These are phyloP conservation scores for Acanthamoeba lenticulata DNA, from an alignment of 208 protist species.

Conservation along the genomic window DNA sequence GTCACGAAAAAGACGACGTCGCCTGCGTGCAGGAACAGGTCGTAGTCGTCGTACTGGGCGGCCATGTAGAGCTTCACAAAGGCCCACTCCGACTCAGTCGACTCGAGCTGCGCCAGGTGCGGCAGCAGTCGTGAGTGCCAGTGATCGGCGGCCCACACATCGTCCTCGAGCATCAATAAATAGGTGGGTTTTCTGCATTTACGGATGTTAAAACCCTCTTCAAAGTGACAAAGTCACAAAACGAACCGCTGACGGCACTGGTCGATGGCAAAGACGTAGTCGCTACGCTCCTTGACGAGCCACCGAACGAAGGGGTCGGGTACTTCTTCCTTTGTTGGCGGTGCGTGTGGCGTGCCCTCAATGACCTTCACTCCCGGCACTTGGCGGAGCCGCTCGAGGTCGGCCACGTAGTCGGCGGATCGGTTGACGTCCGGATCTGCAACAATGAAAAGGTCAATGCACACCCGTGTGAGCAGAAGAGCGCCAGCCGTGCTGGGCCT, in stretches of 20 bases:
- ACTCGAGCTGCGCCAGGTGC: not conserved
- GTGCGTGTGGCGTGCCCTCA: not conserved
- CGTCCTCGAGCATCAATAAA: conserved; percentile 16
- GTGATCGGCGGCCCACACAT: not conserved
- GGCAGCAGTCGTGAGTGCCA: not conserved
- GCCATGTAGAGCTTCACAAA: conserved; percentile 37
- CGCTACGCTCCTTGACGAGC: not conserved
- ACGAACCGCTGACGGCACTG: not conserved
- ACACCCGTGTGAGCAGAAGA: not conserved
- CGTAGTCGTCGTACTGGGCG: conserved; percentile 16
- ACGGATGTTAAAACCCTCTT: too few relatives aligned
- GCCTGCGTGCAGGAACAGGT: not conserved
- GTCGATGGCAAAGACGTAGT: not conserved
- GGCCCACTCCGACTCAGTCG: not conserved
- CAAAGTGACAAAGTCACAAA: too few relatives aligned
- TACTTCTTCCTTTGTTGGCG: not conserved
- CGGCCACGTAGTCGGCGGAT: not conserved
- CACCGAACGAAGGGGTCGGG: not conserved
- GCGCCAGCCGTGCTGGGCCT: not conserved
- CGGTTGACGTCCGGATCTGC: not conserved
- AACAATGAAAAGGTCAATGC: too few relatives aligned
- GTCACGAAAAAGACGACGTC: not conserved
- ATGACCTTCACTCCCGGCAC: not conserved
- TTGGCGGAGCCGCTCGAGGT: not conserved
- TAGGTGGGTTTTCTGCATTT: not conserved